Evolutionary conservation across 2,329 filamentous ascomycete genomes (phyloP), one percentile per base, ranked within the genome.

Genomic region (Penicillium oxalicum): DNA sequence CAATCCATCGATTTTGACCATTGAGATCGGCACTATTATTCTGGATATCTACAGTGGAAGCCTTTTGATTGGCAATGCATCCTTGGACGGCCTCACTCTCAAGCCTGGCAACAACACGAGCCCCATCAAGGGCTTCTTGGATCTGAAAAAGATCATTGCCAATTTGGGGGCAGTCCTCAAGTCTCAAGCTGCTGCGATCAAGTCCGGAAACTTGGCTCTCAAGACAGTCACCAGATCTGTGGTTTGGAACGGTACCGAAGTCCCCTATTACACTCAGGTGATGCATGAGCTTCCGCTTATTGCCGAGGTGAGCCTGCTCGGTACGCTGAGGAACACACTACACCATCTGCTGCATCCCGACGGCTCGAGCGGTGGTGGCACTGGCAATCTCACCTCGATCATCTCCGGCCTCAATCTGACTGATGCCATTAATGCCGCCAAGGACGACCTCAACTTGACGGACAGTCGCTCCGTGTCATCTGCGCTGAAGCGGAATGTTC

Each of bases 1-100:
- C 48, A 83, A 83, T 59, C 79, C 78, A 0, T 79, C 78, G 1
- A 69, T 79, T 27, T 64, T 81, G 62, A 80, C 74, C 4, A 61
- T 82, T 41, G 71, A 75, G 40, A 73, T 83, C 50, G 80, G 79
- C 51, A 77, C 78, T 48, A 74, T 81, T 1, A 74, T 76, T 5
- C 68, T 82, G 54, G 67, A 76, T 49, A 70, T 82, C 48, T 70
- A 70, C 35, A 72, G 76, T 46, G 71, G 72, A 33, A 68, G 70
- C 34, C 70, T 70, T 4, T 39, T 68, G 5, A 73, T 82, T 41
- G 80, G 78, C 37, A 76, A 71, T 44, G 61, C 74, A 2, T 72
- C 75, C 0, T 65, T 83, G 27, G 62, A 70, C 33, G 64, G 80
- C 55, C 66, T 82, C 32, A 65, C 72, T 7, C 66, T 83, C 25